Evolutionary conservation across 2,329 filamentous ascomycete genomes (phyloP).

Genomic region (Fusarium secorum): DNA sequence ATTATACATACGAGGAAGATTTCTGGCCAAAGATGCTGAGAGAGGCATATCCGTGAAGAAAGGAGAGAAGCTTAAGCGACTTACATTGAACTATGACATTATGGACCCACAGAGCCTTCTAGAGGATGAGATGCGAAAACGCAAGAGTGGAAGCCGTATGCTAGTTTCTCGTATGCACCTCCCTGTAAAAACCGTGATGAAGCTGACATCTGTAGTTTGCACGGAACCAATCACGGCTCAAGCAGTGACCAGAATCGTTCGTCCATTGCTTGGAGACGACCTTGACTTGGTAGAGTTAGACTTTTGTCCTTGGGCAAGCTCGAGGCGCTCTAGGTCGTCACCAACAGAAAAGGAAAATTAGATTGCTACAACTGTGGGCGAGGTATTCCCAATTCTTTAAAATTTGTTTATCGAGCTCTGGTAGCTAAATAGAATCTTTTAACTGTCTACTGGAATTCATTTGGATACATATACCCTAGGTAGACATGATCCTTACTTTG

Average conservation of each 20-base stretch:
- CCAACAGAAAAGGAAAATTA: neutral
- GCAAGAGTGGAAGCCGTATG: neutral
- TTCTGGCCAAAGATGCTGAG: neutral
- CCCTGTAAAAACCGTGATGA: neutral
- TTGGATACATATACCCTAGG: neutral
- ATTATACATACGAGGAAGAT: conserved; percentile 1
- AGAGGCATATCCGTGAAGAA: neutral
- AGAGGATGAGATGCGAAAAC: neutral
- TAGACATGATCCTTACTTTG: neutral
- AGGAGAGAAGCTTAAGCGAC: neutral
- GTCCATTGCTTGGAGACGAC: conserved; percentile 4
- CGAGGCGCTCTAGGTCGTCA: neutral
- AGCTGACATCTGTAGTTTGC: neutral
- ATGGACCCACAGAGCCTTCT: conserved; percentile 6
- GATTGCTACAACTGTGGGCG: neutral
- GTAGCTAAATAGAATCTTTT: neutral
- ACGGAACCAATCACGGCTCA: neutral
- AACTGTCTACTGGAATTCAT: neutral
- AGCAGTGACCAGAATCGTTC: neutral
- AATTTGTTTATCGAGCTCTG: neutral
- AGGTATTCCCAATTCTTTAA: neutral
- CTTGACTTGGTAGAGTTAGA: conserved; percentile 9
- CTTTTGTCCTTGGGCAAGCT: neutral
- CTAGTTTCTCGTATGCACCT: neutral
- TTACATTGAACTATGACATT: conserved; percentile 2